Evolutionary conservation across 2,329 filamentous ascomycete species (phyloP), one percentile per base, ranked within the genome.

Genomic region (Mycosphaerelloides madeirae): DNA sequence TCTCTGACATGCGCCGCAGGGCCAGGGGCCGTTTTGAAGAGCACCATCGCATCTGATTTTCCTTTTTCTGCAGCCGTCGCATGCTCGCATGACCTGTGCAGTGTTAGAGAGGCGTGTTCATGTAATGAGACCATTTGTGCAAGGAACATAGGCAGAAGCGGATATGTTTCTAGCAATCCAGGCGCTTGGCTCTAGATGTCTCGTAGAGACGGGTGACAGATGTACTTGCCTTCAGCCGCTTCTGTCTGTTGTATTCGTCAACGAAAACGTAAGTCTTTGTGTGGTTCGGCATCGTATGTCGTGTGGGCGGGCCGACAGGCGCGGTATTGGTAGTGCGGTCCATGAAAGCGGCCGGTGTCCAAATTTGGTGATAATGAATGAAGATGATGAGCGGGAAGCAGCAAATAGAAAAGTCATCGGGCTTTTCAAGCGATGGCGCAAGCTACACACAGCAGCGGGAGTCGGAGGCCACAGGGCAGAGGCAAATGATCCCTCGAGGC

Each of bases 21-120:
- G 93, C 91, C 93, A 97, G 2, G 61, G 61, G 29, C 88, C 89
- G 66, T 97, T 96, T 31, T 90, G 96, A 12, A 91, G 95, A 15
- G 91, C 91, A 41, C 91, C 89, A 71, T 97, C 93, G 70, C 91
- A 98, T 68, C 95, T 95, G 65, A 98, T 98, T 69, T 98, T 98
- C 61, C 91, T 81, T 68, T 89, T 84, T 50, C 91, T 80, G 64
- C 91, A 97, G 49, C 91, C 91, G 70, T 96, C 91, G 67, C 91
- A 97, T 44, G 91, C 93, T 73, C 93, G 84, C 89, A 95, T 96
- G 41, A 96, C 91, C 77, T 25, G 22, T 25, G 22, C 5, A 9
- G 22, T 25, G 22, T 25, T 9, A 25, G 22, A 9, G 9, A 25
- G 22, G 6, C 22, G 22, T 25, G 9, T 25, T 25, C 9, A 25